phyloP scores from a whole-genome alignment of 1,284 basidiomycete genomes.

The Naganishia albida region DNA sequence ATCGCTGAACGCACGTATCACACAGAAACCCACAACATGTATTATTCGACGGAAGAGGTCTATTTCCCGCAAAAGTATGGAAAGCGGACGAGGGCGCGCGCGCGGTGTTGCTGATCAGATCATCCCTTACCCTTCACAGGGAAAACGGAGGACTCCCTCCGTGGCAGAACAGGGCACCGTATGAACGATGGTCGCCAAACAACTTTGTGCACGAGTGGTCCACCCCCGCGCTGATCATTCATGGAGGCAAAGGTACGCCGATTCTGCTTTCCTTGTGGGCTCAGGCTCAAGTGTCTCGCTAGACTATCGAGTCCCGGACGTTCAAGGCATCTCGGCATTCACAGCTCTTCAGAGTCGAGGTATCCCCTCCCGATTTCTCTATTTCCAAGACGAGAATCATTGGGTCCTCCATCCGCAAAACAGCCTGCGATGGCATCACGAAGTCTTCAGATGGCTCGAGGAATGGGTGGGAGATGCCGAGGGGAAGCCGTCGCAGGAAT shows the following conservation, averaged over 20 bases:
- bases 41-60: slow-evolving; percentile 77
- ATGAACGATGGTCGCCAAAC: slow-evolving; percentile 58
- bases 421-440: slow-evolving; percentile 69
- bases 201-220: slow-evolving; percentile 81
- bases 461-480: slow-evolving; percentile 19
- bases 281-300: background rate
- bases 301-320: slow-evolving; percentile 34
- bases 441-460: slow-evolving; percentile 74
- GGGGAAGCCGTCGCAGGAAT: no score
- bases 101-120: background rate
- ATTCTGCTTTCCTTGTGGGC: background rate
- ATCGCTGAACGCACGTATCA: slow-evolving; percentile 16
- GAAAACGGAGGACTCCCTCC: slow-evolving; percentile 33
- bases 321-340: slow-evolving; percentile 40
- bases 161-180: slow-evolving; percentile 39
- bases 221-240: slow-evolving; percentile 79
- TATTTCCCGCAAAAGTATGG: slow-evolving; percentile 67
- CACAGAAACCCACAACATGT: slow-evolving; percentile 71
- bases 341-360: slow-evolving; percentile 49
- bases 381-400: slow-evolving; percentile 93
- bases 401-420: slow-evolving; percentile 65
- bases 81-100: background rate
- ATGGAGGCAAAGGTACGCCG: slow-evolving; percentile 67
- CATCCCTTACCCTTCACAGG: slow-evolving; percentile 3
- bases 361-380: slow-evolving; percentile 76